Evolutionary conservation across 2,329 filamentous ascomycete genomes (phyloP).

Genomic region (Ophiognomonia clavigignenti-juglandacearum): DNA sequence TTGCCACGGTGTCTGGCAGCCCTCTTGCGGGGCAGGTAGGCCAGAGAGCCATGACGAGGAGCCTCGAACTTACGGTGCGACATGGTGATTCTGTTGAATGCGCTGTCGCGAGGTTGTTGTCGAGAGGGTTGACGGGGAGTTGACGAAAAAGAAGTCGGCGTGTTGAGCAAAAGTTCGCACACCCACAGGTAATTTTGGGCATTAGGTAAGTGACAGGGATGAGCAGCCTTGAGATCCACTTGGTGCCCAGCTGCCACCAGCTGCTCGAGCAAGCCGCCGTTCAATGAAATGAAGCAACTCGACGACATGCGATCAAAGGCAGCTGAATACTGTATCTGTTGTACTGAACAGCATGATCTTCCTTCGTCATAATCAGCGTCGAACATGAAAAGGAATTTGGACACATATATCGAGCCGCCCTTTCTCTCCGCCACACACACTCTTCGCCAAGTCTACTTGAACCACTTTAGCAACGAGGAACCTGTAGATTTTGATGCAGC

Average conservation of each 20-base stretch:
- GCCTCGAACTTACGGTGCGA: constrained; percentile 66
- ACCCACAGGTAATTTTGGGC: constrained; percentile 12
- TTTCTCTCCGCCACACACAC: too few relatives aligned
- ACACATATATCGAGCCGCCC: too few relatives aligned
- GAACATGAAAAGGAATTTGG: too few relatives aligned
- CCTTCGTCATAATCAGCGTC: too few relatives aligned
- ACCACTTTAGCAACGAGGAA: too few relatives aligned
- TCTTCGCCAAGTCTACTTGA: too few relatives aligned
- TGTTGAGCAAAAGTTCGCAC: constrained; percentile 6
- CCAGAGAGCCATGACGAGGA: constrained; percentile 90
- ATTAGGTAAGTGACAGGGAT: constrained; percentile 2
- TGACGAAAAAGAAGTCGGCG: constrained; percentile 3
- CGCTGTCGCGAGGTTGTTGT: constrained; percentile 15
- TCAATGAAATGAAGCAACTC: neutral
- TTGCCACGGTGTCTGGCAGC: constrained; percentile 91
- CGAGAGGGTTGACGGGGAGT: constrained; percentile 5
- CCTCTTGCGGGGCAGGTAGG: constrained; percentile 85
- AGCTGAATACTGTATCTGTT: too few relatives aligned
- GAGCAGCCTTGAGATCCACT: neutral
- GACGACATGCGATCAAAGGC: too few relatives aligned
- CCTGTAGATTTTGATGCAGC: too few relatives aligned
- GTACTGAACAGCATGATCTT: too few relatives aligned
- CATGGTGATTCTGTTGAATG: constrained; percentile 24
- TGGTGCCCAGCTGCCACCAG: neutral
- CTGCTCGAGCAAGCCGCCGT: neutral